Percentiles rank a stretch among this genome's conserved stretches.
Evolutionary conservation across 2,329 filamentous ascomycete genomes (phyloP).

Genomic region (Neospermospora avenae): DNA sequence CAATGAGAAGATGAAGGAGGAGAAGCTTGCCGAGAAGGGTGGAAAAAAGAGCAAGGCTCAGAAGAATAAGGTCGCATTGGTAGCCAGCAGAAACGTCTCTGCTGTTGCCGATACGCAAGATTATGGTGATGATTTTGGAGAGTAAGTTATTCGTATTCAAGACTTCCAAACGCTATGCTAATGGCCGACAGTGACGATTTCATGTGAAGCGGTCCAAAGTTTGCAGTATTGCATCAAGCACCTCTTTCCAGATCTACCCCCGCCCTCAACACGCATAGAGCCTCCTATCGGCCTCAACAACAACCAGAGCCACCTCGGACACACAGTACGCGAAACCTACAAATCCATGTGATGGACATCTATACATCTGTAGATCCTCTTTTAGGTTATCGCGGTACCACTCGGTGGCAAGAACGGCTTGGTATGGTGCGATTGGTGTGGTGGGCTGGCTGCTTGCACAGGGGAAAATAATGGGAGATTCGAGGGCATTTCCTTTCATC

Average conservation of each 20-base stretch:
- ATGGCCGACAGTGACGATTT: conserved; percentile 58
- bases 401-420: conserved; percentile 4
- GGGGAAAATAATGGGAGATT: conserved; percentile 13
- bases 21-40: conserved; percentile 90
- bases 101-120: conserved; percentile 66
- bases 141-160: conserved; percentile 55
- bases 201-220: conserved; percentile 53
- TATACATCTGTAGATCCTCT: background rate
- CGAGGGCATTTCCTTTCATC: conserved; percentile 25
- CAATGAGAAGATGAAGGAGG: conserved; percentile 98
- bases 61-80: conserved; percentile 88
- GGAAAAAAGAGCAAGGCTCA: conserved; percentile 96
- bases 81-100: conserved; percentile 55
- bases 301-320: conserved; percentile 1
- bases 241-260: conserved; percentile 4
- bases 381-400: conserved; percentile 6
- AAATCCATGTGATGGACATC: conserved; percentile 8
- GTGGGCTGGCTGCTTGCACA: conserved; percentile 1
- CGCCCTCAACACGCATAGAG: conserved; percentile 4
- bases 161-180: conserved; percentile 14
- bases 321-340: conserved; percentile 8
- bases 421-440: conserved; percentile 18
- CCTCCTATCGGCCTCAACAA: conserved; percentile 4
- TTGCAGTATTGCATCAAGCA: conserved; percentile 11
- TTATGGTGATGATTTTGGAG: conserved; percentile 84